Evolutionary conservation across 768 basidiomycete genomes (phyloP).

Genomic region (Lepiota venenata): DNA sequence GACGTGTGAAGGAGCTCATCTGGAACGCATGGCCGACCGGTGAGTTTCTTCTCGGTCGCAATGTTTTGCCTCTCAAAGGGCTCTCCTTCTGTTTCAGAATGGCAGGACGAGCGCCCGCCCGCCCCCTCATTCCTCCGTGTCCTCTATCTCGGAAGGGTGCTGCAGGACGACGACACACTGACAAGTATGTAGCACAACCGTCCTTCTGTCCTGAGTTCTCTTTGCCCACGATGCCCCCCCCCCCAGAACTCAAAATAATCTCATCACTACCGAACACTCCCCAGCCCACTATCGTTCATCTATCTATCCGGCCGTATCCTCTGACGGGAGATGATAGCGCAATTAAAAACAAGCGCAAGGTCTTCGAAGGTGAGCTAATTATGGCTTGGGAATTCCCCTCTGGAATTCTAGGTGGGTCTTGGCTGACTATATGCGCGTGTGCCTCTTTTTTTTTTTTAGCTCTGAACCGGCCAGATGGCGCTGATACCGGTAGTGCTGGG

Average conservation of each 20-base stretch:
- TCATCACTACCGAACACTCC: conserved; percentile 18
- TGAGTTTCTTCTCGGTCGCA: conserved; percentile 27
- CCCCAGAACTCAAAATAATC: conserved; percentile 33
- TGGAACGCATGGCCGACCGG: conserved; percentile 83
- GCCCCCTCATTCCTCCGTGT: conserved; percentile 75
- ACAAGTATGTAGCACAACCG: conserved; percentile 41
- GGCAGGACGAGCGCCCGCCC: conserved; percentile 77
- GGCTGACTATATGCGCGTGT: not conserved
- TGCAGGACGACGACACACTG: conserved; percentile 83
- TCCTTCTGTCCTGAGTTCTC: too few relatives aligned
- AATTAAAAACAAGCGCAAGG: conserved; percentile 51
- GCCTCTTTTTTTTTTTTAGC: conserved; percentile 3
- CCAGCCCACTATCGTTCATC: conserved; percentile 66
- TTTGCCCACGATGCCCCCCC: conserved; percentile 1
- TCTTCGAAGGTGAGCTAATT: conserved; percentile 25
- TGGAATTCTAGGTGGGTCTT: not conserved
- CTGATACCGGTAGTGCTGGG: conserved; percentile 1
- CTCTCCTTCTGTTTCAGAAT: conserved; percentile 41
- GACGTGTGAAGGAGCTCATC: conserved; percentile 77
- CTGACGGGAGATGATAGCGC: conserved; percentile 45
- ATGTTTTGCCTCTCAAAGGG: too few relatives aligned
- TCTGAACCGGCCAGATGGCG: not conserved
- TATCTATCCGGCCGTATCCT: conserved; percentile 63
- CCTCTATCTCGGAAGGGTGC: conserved; percentile 71
- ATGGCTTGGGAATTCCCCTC: not conserved